phyloP scores from a whole-genome alignment of 2,329 filamentous ascomycete species.

The Hypoxylon sp. region DNA sequence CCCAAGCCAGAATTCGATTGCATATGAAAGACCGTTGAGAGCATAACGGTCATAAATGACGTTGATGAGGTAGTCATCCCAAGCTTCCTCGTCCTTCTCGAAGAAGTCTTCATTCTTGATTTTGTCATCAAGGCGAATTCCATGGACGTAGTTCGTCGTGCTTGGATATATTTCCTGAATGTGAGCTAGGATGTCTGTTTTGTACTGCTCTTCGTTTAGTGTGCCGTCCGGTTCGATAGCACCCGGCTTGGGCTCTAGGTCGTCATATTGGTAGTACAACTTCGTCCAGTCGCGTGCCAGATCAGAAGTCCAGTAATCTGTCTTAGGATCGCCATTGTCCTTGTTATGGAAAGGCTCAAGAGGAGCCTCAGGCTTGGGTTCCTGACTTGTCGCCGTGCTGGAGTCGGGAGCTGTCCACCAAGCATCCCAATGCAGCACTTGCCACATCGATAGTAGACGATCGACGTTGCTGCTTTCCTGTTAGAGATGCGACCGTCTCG shows the following conservation, averaged over 20 bases:
- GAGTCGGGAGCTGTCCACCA: slow-evolving; percentile 22
- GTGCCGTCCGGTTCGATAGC: slow-evolving; percentile 9
- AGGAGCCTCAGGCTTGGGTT: not conserved
- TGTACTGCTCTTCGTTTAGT: slow-evolving; percentile 16
- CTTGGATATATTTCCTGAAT: slow-evolving; percentile 11
- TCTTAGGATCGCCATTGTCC: slow-evolving; percentile 8
- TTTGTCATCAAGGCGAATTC: not conserved
- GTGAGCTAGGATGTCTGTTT: slow-evolving; percentile 1
- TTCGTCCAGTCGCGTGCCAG: slow-evolving; percentile 16
- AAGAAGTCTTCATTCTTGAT: not conserved
- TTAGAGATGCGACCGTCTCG: not conserved
- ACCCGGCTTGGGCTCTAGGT: slow-evolving; percentile 9
- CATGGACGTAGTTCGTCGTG: not conserved
- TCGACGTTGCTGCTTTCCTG: slow-evolving; percentile 26
- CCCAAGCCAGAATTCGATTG: slow-evolving; percentile 28
- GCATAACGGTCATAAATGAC: slow-evolving; percentile 24
- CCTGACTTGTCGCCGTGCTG: not conserved
- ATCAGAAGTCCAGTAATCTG: slow-evolving; percentile 16
- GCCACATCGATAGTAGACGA: slow-evolving; percentile 29
- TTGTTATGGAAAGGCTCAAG: slow-evolving; percentile 26
- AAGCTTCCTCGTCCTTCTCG: not conserved
- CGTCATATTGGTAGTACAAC: slow-evolving; percentile 19
- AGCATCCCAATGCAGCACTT: slow-evolving; percentile 15
- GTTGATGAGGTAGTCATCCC: slow-evolving; percentile 27
- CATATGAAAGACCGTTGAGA: slow-evolving; percentile 21